phyloP scores from a whole-genome alignment of 169 alveolate species.

The Plasmodium falciparum region DNA sequence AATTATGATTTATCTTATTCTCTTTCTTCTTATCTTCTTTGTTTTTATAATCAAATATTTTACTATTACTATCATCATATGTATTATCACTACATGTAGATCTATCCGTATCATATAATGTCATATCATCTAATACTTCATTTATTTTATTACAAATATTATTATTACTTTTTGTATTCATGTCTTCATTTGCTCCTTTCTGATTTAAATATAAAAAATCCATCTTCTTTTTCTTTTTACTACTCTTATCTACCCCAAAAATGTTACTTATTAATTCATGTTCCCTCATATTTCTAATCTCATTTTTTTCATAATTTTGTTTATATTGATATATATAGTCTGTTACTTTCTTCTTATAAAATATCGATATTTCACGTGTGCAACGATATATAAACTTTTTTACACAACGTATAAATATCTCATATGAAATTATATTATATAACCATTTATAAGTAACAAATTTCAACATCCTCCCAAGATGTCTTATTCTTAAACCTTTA shows the following conservation, averaged over 20 bases:
- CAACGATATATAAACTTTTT: slow-evolving; percentile 10
- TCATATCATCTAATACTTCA: not conserved
- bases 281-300: not conserved
- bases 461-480: slow-evolving; percentile 50
- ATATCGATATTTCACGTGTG: slow-evolving; percentile 44
- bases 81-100: not conserved
- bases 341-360: slow-evolving; percentile 20
- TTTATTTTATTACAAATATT: not conserved
- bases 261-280: not conserved
- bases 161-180: not conserved
- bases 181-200: not conserved
- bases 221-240: not conserved
- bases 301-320: not conserved
- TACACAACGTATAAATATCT: slow-evolving; percentile 51
- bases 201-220: not conserved
- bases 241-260: not conserved
- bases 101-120: not conserved
- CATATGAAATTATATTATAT: slow-evolving; percentile 26
- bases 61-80: not conserved
- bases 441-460: slow-evolving; percentile 43
- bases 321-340: not conserved
- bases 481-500: slow-evolving; percentile 48
- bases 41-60: slow-evolving; percentile 4
- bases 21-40: slow-evolving; percentile 10
- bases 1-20: not conserved